A percentile compares a stretch with the other conserved stretches of the same genome.
phyloP scores from a whole-genome alignment of 2,329 filamentous ascomycete genomes.

The Incumbomyces delicatus region DNA sequence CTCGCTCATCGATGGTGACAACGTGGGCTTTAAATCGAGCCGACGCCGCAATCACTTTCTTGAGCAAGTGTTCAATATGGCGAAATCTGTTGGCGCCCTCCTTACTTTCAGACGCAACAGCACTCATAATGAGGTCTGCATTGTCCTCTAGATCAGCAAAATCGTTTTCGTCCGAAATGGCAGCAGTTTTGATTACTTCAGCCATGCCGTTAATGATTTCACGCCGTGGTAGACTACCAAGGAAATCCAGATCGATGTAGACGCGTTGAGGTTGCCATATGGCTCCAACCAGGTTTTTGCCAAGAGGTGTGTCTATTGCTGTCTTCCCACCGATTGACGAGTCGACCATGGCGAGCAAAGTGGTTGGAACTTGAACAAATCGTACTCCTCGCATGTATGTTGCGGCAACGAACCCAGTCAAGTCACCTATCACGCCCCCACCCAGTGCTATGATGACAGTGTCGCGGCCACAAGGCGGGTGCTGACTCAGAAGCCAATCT shows the following conservation, averaged over 20 bases:
- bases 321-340: slow-evolving; percentile 98
- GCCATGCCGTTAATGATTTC: slow-evolving; percentile 99
- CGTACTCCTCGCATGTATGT: slow-evolving; percentile 97
- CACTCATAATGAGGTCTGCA: slow-evolving; percentile 63
- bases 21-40: slow-evolving; percentile 91
- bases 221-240: slow-evolving; percentile 78
- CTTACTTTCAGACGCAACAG: slow-evolving; percentile 54
- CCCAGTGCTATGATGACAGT: slow-evolving; percentile 91
- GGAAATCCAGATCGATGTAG: slow-evolving; percentile 86
- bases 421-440: slow-evolving; percentile 92
- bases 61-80: slow-evolving; percentile 60
- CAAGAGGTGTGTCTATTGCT: slow-evolving; percentile 88
- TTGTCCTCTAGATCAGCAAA: slow-evolving; percentile 77
- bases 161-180: slow-evolving; percentile 85
- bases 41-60: slow-evolving; percentile 75
- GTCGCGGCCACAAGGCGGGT: slow-evolving; percentile 76
- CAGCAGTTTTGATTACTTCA: slow-evolving; percentile 94
- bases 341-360: slow-evolving; percentile 92
- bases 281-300: slow-evolving; percentile 89
- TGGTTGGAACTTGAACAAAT: slow-evolving; percentile 94
- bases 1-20: slow-evolving; percentile 86
- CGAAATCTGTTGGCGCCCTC: slow-evolving; percentile 53
- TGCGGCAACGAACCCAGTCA: slow-evolving; percentile 94
- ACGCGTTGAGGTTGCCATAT: slow-evolving; percentile 95
- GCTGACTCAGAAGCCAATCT: slow-evolving; percentile 88